A percentile compares a stretch with the other conserved stretches of the same genome.
Conservation (phyloP, 495 filamentous ascomycete genomes). For the Neurospora sp. region DNA sequence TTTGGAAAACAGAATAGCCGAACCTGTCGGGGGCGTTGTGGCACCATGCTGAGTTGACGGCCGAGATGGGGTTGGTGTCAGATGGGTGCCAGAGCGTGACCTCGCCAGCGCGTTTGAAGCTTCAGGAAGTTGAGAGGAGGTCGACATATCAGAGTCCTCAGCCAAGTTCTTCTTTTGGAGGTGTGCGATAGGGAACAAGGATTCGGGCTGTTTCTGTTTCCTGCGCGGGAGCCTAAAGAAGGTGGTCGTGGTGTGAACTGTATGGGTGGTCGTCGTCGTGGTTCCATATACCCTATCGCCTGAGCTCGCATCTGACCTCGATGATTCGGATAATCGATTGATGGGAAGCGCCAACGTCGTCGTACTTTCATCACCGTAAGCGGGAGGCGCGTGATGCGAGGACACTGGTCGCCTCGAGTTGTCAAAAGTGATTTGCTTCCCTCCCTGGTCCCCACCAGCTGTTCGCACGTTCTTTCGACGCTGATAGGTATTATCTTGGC, state of each 20-base stretch:
- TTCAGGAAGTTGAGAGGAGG: constrained; percentile 17
- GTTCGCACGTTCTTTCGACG: background rate
- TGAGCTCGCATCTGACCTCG: constrained; percentile 77
- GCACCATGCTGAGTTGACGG: constrained; percentile 37
- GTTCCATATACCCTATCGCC: constrained; percentile 60
- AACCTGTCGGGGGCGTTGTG: constrained; percentile 24
- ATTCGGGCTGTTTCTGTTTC: constrained; percentile 64
- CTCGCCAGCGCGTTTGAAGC: constrained; percentile 7
- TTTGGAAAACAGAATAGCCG: constrained; percentile 16
- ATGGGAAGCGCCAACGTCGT: constrained; percentile 58
- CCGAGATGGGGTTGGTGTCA: constrained; percentile 39
- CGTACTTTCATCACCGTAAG: constrained; percentile 56
- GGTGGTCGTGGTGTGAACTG: constrained; percentile 53
- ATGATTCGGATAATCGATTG: constrained; percentile 78
- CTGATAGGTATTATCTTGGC: constrained; percentile 2
- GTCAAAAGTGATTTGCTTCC: constrained; percentile 51
- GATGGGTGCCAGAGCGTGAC: constrained; percentile 15
- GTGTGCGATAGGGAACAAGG: constrained; percentile 64
- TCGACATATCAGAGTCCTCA: constrained; percentile 21
- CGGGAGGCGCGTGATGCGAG: constrained; percentile 41
- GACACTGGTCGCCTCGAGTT: constrained; percentile 54
- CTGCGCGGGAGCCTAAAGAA: constrained; percentile 76
- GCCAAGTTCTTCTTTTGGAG: constrained; percentile 61
- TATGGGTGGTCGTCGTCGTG: constrained; percentile 51
- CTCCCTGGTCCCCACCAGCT: constrained; percentile 16